Evolutionary conservation across 305 asterid species (phyloP), one percentile per base, ranked within the genome.

Genomic region (Euphrasia arctica): DNA sequence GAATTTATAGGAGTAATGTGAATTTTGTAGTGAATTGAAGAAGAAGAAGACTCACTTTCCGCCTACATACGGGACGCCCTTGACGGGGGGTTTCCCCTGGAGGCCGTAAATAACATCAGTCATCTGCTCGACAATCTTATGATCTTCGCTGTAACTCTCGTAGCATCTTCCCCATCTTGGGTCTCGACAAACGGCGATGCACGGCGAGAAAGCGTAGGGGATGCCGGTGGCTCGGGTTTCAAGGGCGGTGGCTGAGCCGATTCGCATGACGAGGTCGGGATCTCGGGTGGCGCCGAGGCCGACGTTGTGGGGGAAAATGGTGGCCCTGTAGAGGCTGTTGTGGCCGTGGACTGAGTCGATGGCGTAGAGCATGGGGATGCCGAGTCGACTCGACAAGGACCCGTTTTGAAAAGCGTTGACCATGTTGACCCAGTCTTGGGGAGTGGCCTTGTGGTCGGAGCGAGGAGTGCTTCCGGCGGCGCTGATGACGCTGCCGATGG

Each of bases 111-210:
- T 67, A 12, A 72, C 67, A 0, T 72, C 73, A 1, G 73, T 72
- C 72, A 72, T 62, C n/a, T 57, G 48, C 56, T 48, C 49, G 9
- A 66, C 77, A 49, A 66, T 39, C 15, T 67, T 22, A 4, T n/a
- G 72, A 3, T 72, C 77, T 15, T 72, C 76, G 25, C 68, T 60
- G 64, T 66, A 72, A 54, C 72, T 66, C 67, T 72, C 76, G 2
- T 72, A 72, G 54, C 72, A 72, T 12, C 72, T 13, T 5, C 76
- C 76, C 76, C 76, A 71, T 51, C 71, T 65, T 7, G 76, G 76
- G 27, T 72, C 72, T 66, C 76, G 54, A 8, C 76, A 7, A 43
- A 66, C 77, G n/a, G 77, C 77, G 5, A 72, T 62, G 57, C 77
- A 72, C 13, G 77, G 77, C 2, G 73, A 58, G 62, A 67, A 72